Evolutionary conservation across 108 stramenopile species (phyloP).

Genomic region (Seminavis robusta): DNA sequence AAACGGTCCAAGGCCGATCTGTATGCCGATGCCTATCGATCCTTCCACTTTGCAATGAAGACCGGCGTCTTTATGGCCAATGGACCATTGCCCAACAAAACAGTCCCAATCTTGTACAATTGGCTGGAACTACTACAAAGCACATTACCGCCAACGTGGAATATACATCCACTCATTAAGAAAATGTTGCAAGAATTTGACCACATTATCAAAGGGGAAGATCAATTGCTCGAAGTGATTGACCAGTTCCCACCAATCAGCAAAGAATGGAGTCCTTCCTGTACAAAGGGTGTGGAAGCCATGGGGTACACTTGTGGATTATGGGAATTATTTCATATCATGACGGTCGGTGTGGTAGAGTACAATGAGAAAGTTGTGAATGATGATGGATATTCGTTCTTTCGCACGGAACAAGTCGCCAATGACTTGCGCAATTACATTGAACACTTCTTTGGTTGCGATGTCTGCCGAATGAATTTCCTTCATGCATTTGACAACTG

Average conservation of each 20-base stretch:
- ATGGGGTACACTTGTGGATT: conserved; percentile 83
- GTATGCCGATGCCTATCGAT: conserved; percentile 62
- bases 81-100: conserved; percentile 35
- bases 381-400: conserved; percentile 3
- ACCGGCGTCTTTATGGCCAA: conserved; percentile 55
- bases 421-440: conserved; percentile 43
- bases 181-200: conserved; percentile 48
- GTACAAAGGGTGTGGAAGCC: conserved; percentile 27
- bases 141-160: conserved; percentile 58
- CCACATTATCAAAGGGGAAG: conserved; percentile 28
- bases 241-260: conserved; percentile 14
- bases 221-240: conserved; percentile 33
- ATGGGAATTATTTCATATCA: conserved; percentile 82
- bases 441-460: conserved; percentile 78
- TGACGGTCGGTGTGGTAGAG: conserved; percentile 74
- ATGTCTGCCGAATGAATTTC: conserved; percentile 77
- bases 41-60: conserved; percentile 69
- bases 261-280: conserved; percentile 34
- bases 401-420: conserved; percentile 18
- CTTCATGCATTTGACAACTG: conserved; percentile 65
- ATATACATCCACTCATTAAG: conserved; percentile 32
- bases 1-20: conserved; percentile 44
- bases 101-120: conserved; percentile 23
- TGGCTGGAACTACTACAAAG: conserved; percentile 52
- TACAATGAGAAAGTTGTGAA: conserved; percentile 36